Conservation (phyloP, 2,329 filamentous ascomycete genomes). For the Nigrograna mackinnonii region DNA sequence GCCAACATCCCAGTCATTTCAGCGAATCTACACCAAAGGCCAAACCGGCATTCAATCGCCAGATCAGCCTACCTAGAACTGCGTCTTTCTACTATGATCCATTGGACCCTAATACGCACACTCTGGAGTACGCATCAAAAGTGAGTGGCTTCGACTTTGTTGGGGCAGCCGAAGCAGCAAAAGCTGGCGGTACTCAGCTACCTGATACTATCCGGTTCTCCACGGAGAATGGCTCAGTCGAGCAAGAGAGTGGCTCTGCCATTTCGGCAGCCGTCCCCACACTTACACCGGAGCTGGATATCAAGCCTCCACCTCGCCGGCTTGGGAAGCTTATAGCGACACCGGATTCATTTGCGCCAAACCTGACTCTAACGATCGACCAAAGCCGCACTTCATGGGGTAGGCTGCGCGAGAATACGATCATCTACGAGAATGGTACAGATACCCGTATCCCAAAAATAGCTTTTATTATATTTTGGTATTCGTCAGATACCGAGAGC, state of each 20-base stretch:
- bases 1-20: slow-evolving; percentile 28
- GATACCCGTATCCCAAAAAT: slow-evolving; percentile 80
- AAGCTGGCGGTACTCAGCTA: slow-evolving; percentile 21
- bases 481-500: slow-evolving; percentile 67
- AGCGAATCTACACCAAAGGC: slow-evolving; percentile 43
- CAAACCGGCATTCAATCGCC: slow-evolving; percentile 42
- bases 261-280: slow-evolving; percentile 20
- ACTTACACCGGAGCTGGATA: slow-evolving; percentile 28
- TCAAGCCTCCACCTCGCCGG: slow-evolving; percentile 43
- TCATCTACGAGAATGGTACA: slow-evolving; percentile 62
- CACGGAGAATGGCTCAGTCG: slow-evolving; percentile 13
- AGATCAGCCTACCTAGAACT: slow-evolving; percentile 48
- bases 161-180: slow-evolving; percentile 18
- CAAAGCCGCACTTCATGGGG: slow-evolving; percentile 77
- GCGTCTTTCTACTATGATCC: slow-evolving; percentile 51
- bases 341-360: slow-evolving; percentile 65
- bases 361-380: slow-evolving; percentile 66
- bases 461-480: slow-evolving; percentile 71
- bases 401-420: slow-evolving; percentile 68
- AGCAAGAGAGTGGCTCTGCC: slow-evolving; percentile 14
- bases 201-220: slow-evolving; percentile 33
- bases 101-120: slow-evolving; percentile 48
- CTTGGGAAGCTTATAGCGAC: slow-evolving; percentile 71
- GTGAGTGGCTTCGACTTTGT: slow-evolving; percentile 50
- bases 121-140: slow-evolving; percentile 48